Evolutionary conservation across 1,139 yeast species (phyloP).

Genomic region (Protomyces gravidus): DNA sequence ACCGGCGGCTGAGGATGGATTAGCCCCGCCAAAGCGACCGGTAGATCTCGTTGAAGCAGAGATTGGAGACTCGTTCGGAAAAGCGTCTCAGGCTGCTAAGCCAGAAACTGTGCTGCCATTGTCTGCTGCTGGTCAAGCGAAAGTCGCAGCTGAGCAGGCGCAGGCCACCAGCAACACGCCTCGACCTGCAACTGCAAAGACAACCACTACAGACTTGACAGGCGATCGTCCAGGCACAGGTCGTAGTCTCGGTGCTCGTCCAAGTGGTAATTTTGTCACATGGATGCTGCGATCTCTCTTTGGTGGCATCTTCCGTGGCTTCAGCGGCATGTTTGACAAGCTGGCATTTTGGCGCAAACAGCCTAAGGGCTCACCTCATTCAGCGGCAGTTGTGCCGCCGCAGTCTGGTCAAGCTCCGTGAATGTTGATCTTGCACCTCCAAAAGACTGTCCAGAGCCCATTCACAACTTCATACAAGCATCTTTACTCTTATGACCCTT

Average conservation of each 20-base stretch:
- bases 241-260: slow-evolving; percentile 13
- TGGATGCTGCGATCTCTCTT: slow-evolving; percentile 19
- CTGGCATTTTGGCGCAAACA: slow-evolving; percentile 23
- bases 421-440: too few relatives aligned
- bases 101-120: slow-evolving; percentile 18
- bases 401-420: too few relatives aligned
- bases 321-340: slow-evolving; percentile 10
- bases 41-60: slow-evolving; percentile 7
- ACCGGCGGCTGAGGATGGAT: slow-evolving; percentile 26
- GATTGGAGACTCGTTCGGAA: slow-evolving; percentile 3
- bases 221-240: slow-evolving; percentile 6
- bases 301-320: slow-evolving; percentile 22
- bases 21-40: not conserved
- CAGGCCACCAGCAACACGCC: not conserved
- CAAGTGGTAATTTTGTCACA: slow-evolving; percentile 12
- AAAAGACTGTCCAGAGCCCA: too few relatives aligned
- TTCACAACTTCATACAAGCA: too few relatives aligned
- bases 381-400: not conserved
- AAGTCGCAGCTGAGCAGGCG: slow-evolving; percentile 2
- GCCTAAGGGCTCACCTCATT: slow-evolving; percentile 3
- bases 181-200: not conserved
- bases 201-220: not conserved
- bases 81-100: not conserved
- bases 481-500: too few relatives aligned
- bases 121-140: slow-evolving; percentile 13